Conservation (phyloP, 2,329 filamentous ascomycete genomes). For the Chalara sp. region DNA sequence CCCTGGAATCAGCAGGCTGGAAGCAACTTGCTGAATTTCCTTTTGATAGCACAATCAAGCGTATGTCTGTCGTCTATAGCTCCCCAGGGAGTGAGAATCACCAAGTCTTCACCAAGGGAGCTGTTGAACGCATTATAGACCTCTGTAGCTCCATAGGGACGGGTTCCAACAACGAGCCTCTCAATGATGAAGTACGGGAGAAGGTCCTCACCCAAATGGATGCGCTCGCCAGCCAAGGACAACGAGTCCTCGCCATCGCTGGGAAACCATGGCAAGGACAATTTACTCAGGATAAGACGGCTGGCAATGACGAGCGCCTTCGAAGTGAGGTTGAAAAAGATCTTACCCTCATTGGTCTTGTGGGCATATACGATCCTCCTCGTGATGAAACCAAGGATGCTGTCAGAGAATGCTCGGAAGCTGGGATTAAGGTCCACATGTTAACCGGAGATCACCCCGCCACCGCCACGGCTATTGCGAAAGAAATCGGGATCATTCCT, state of each 20-base stretch:
- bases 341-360: slow-evolving; percentile 47
- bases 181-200: slow-evolving; percentile 34
- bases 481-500: slow-evolving; percentile 1
- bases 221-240: slow-evolving; percentile 47
- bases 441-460: slow-evolving; percentile 32
- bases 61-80: slow-evolving; percentile 57
- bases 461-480: neutral
- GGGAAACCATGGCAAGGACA: slow-evolving; percentile 25
- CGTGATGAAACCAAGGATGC: slow-evolving; percentile 51
- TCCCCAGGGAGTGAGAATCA: slow-evolving; percentile 22
- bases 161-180: slow-evolving; percentile 31
- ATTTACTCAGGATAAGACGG: slow-evolving; percentile 10
- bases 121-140: slow-evolving; percentile 53
- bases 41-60: slow-evolving; percentile 59
- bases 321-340: slow-evolving; percentile 41
- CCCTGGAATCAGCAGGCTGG: slow-evolving; percentile 35
- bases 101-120: slow-evolving; percentile 53
- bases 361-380: slow-evolving; percentile 53
- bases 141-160: slow-evolving; percentile 42
- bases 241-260: slow-evolving; percentile 54
- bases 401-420: slow-evolving; percentile 54
- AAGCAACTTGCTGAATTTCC: slow-evolving; percentile 54
- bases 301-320: slow-evolving; percentile 12
- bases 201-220: slow-evolving; percentile 48
- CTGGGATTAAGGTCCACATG: slow-evolving; percentile 71